phyloP scores from a whole-genome alignment of 179 eudicot species.

The Sideroxylon spinosum region DNA sequence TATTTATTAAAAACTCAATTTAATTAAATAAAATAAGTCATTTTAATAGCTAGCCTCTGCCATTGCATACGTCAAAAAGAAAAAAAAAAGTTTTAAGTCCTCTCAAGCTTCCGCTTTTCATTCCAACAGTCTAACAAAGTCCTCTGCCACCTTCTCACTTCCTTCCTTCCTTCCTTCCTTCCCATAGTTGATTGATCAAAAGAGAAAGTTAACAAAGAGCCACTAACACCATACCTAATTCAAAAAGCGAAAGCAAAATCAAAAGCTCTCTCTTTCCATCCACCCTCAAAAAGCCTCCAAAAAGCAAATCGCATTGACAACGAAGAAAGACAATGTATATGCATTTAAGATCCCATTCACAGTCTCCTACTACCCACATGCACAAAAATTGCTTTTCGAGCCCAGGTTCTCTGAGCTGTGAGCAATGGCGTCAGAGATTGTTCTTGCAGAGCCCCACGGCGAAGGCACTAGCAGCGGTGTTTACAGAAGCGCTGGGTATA shows the following conservation, averaged over 20 bases:
- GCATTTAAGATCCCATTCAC: slow-evolving; percentile 28
- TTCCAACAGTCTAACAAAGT: not conserved
- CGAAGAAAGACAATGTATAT: slow-evolving; percentile 24
- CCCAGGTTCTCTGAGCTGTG: slow-evolving; percentile 13
- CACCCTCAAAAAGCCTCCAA: slow-evolving; percentile 26
- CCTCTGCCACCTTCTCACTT: not conserved
- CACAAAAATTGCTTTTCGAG: slow-evolving; percentile 15
- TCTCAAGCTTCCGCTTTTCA: not conserved
- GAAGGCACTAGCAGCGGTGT: slow-evolving; percentile 28
- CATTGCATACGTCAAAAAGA: too few species aligned
- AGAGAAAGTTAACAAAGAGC: not conserved
- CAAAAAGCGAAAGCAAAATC: slow-evolving; percentile 30
- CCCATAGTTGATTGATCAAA: not conserved
- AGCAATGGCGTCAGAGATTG: slow-evolving; percentile 60
- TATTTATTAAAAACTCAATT: too few species aligned
- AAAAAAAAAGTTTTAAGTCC: too few species aligned
- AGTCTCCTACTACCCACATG: slow-evolving; percentile 8
- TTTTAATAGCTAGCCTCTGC: too few species aligned
- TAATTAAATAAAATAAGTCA: too few species aligned
- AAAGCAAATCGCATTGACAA: slow-evolving; percentile 19
- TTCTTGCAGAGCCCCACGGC: slow-evolving; percentile 52
- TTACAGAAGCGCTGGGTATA: slow-evolving; percentile 16
- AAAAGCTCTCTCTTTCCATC: slow-evolving; percentile 23
- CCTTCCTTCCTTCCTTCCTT: slow-evolving; percentile 4
- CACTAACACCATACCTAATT: slow-evolving; percentile 1